Base-by-base conservation (phyloP, 768 basidiomycete species). In the Nevesoporus exiguus region DNA sequence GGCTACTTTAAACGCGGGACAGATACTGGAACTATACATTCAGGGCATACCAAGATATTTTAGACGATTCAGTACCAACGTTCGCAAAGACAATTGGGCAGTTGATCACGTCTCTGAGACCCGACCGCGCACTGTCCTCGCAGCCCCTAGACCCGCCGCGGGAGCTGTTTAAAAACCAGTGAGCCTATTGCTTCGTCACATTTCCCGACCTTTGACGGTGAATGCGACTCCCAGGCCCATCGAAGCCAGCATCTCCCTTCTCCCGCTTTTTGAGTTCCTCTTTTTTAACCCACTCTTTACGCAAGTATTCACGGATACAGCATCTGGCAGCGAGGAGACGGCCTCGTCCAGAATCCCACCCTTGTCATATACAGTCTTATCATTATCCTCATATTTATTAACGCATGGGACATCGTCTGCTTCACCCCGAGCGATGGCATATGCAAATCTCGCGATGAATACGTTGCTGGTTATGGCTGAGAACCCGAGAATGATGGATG, bases 391-490 rank as follows among this genome's bases (percentile, higher is more conserved):
- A 0, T 88, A 88, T 69, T 61, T 88, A 45, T 68, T 86, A 49
- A 79, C 83, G 2, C 86, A 89, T 63, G 85, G 85, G 13, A 80
- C 83, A 11, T 84, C 86, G 5, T 71, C 78, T 1, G 74, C 77
- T 2, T 81, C 84, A 14, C 70, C 80, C 6, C 79, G 85, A 21
- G 79, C 84, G 17, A 73, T 81, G 40, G 79, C 80, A 3, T 89
- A 89, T 65, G 84, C 84, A 1, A 78, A 77, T 62, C 72, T 88
- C 1, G 71, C 77, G 17, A 71, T 87, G 60, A 78, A 80, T 50
- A 76, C 76, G 15, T 60, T 88, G 17, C 74, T 85, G 39, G 66
- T 74, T 2, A 68, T 82, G 56, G 74, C 75, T 7, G 81, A 84
- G 60, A 80, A 80, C 50, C 62, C 74, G 19, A 71, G 73, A 27